These are phyloP conservation scores for Neonectria magnoliae DNA, from an alignment of 2,329 filamentous ascomycete genomes.

Conservation along the genomic window DNA sequence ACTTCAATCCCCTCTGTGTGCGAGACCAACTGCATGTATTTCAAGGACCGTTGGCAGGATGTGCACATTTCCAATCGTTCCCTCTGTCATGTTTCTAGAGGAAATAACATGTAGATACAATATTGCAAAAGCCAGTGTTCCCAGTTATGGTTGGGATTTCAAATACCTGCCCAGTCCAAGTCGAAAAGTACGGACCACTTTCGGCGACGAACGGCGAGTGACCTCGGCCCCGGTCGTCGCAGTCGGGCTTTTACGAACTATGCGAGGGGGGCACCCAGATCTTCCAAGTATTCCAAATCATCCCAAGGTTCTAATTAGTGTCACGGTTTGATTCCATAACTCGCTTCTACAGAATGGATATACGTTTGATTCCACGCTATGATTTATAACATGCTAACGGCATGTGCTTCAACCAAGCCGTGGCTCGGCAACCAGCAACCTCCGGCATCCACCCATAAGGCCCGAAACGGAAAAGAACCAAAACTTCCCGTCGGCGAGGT, in stretches of 20 bases:
- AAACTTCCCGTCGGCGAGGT: slow-evolving; percentile 31
- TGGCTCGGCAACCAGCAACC: slow-evolving; percentile 7
- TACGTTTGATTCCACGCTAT: background rate
- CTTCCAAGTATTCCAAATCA: background rate
- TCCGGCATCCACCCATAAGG: slow-evolving; percentile 2
- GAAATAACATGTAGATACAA: background rate
- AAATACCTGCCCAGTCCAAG: background rate
- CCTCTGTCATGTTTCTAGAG: background rate
- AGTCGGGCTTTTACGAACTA: background rate
- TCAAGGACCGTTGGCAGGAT: background rate
- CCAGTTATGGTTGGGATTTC: background rate
- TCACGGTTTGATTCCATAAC: background rate
- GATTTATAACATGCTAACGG: background rate
- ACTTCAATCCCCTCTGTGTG: background rate
- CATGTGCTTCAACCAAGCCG: background rate
- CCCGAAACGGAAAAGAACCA: slow-evolving; percentile 26
- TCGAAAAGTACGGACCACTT: background rate
- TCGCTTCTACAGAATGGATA: background rate
- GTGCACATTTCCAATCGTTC: background rate
- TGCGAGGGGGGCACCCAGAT: background rate
- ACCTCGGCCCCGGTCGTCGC: background rate
- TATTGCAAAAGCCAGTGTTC: background rate
- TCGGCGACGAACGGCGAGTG: slow-evolving; percentile 1
- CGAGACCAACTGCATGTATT: background rate
- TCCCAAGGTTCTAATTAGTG: background rate